Evolutionary conservation across 768 basidiomycete species (phyloP).

Genomic region (Inosperma sp.): DNA sequence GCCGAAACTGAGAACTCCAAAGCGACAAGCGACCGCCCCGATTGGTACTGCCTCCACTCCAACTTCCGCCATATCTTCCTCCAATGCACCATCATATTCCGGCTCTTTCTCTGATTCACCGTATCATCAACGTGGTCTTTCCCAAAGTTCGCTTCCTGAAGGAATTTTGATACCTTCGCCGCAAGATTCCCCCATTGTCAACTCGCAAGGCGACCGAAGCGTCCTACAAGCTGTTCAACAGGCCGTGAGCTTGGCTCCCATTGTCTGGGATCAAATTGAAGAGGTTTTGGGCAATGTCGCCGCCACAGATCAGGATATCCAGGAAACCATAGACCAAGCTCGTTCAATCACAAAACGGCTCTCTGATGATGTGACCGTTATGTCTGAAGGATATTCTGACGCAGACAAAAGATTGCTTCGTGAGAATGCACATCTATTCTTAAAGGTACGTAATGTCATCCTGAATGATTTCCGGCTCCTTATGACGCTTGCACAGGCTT

Average conservation of each 20-base stretch:
- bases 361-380: conserved; percentile 49
- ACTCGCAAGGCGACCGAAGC: conserved; percentile 67
- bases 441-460: conserved; percentile 54
- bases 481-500: conserved; percentile 42
- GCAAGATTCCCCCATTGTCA: conserved; percentile 46
- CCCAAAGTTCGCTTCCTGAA: conserved; percentile 33
- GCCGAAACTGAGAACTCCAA: conserved; percentile 45
- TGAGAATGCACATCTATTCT: conserved; percentile 75
- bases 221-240: conserved; percentile 72
- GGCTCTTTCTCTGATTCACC: conserved; percentile 18
- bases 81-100: conserved; percentile 6
- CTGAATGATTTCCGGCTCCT: neutral
- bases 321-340: conserved; percentile 55
- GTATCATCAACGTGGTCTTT: conserved; percentile 35
- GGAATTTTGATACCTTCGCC: conserved; percentile 31
- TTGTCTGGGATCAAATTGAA: conserved; percentile 79
- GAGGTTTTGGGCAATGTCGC: conserved; percentile 53
- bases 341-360: conserved; percentile 61
- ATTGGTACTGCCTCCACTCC: conserved; percentile 12
- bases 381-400: conserved; percentile 53
- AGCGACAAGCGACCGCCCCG: conserved; percentile 36
- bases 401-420: conserved; percentile 60
- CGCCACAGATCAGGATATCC: conserved; percentile 40
- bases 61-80: conserved; percentile 4
- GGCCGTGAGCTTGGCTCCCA: conserved; percentile 75